Percentiles rank a stretch among this genome's conserved stretches.
Evolutionary conservation across 1,284 basidiomycete species (phyloP).

Genomic region (Moesziomyces sp.): DNA sequence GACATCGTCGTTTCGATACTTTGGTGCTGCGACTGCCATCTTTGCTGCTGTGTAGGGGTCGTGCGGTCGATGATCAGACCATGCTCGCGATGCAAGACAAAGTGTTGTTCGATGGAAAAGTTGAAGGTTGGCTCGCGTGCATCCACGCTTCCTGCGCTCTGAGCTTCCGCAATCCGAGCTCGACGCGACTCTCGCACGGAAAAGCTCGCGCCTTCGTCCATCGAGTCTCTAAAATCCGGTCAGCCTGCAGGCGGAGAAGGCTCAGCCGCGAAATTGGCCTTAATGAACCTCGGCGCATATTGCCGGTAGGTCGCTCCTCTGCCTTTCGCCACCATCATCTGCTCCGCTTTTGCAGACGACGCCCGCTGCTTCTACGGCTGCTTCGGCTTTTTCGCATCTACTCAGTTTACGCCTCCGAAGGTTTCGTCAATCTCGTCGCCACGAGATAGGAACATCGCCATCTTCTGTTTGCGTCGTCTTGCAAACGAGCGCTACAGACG

Average conservation of each 20-base stretch:
- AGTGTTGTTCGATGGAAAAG: slow-evolving; percentile 27
- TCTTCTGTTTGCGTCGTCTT: background rate
- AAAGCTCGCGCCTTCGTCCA: background rate
- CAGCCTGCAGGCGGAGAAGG: background rate
- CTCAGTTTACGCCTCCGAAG: slow-evolving; percentile 4
- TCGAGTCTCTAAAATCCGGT: background rate
- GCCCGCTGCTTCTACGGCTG: slow-evolving; percentile 20
- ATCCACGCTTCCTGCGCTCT: background rate
- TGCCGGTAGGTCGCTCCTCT: slow-evolving; percentile 5
- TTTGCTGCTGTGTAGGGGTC: background rate
- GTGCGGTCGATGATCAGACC: background rate
- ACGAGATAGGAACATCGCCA: slow-evolving; percentile 6
- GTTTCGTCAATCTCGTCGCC: slow-evolving; percentile 3
- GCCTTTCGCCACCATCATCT: slow-evolving; percentile 56
- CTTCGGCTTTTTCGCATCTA: slow-evolving; percentile 16
- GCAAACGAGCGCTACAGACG: background rate
- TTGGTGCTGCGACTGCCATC: slow-evolving; percentile 20
- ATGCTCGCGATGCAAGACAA: background rate
- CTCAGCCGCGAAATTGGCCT: slow-evolving; percentile 7
- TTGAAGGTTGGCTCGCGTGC: slow-evolving; percentile 7
- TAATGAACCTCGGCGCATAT: slow-evolving; percentile 15
- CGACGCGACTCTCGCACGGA: slow-evolving; percentile 25
- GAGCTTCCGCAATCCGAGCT: slow-evolving; percentile 33
- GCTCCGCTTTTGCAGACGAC: slow-evolving; percentile 39
- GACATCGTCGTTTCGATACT: slow-evolving; percentile 8